Evolutionary conservation across 176 grass and related monocot genomes (phyloP).

Genomic region (Hordeum marinum): DNA sequence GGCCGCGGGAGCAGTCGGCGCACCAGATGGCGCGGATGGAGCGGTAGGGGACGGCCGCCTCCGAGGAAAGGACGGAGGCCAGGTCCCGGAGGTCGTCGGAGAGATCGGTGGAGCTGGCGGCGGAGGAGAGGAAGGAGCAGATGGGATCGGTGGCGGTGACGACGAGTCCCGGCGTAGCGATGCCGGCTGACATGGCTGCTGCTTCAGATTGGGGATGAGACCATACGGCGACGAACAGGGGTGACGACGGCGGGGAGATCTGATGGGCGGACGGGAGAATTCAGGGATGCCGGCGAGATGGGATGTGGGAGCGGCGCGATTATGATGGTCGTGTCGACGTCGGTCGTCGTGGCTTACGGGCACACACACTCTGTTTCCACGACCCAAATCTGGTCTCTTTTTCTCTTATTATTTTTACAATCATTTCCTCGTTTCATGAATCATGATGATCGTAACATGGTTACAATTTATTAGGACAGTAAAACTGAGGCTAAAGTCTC

Average conservation of each 20-base stretch:
- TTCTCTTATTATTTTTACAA: no score
- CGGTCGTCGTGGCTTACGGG: no score
- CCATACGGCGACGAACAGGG: background rate
- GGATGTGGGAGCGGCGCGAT: background rate
- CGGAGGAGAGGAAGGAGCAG: constrained; percentile 51
- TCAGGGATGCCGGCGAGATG: background rate
- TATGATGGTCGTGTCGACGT: background rate
- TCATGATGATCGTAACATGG: no score
- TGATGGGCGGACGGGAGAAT: background rate
- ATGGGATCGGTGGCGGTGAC: constrained; percentile 51
- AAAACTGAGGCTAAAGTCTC: no score
- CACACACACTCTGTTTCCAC: no score
- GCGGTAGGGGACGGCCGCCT: constrained; percentile 41
- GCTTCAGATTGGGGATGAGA: background rate
- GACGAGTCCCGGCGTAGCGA: constrained; percentile 40
- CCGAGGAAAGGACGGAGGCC: constrained; percentile 30
- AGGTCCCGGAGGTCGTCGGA: constrained; percentile 38
- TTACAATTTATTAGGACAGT: no score
- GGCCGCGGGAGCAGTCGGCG: constrained; percentile 31
- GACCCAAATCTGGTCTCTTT: no score
- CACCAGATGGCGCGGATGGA: constrained; percentile 72
- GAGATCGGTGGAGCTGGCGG: constrained; percentile 22
- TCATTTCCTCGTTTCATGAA: no score
- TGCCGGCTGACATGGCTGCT: constrained; percentile 18
- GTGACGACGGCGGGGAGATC: background rate